Evolutionary conservation across 2,329 filamentous ascomycete genomes (phyloP).

Genomic region (Xylariales sp.): DNA sequence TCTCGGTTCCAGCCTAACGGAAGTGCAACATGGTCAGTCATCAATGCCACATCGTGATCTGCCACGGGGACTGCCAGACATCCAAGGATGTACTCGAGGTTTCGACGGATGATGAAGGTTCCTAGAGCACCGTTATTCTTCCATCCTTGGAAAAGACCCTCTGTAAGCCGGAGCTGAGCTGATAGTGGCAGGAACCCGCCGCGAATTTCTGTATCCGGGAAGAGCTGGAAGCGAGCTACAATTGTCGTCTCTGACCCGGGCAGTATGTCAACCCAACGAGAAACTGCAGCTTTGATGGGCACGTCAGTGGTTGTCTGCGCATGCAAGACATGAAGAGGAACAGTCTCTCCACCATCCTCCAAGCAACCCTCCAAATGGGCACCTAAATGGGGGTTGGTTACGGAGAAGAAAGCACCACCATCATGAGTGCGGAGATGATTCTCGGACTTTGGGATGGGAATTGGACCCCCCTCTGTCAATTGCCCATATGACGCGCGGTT

Average conservation of each 20-base stretch:
- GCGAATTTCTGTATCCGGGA: neutral
- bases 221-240: constrained; percentile 5
- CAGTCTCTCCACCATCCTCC: neutral
- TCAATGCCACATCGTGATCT: constrained; percentile 4
- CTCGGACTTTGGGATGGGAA: constrained; percentile 8
- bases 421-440: constrained; percentile 5
- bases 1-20: constrained; percentile 17
- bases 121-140: neutral
- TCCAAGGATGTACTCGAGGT: constrained; percentile 15
- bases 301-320: neutral
- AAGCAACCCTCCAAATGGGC: constrained; percentile 6
- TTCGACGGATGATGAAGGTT: constrained; percentile 12
- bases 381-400: constrained; percentile 8
- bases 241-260: neutral
- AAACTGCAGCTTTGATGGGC: neutral
- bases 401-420: neutral
- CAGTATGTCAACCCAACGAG: neutral
- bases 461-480: constrained; percentile 14
- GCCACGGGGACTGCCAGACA: constrained; percentile 10
- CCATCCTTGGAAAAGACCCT: neutral
- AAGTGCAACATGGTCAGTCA: constrained; percentile 15
- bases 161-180: neutral
- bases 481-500: constrained; percentile 16
- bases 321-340: neutral
- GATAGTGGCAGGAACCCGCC: neutral